Conservation (phyloP, 441 rosid genomes). For the Brassica balearica region DNA sequence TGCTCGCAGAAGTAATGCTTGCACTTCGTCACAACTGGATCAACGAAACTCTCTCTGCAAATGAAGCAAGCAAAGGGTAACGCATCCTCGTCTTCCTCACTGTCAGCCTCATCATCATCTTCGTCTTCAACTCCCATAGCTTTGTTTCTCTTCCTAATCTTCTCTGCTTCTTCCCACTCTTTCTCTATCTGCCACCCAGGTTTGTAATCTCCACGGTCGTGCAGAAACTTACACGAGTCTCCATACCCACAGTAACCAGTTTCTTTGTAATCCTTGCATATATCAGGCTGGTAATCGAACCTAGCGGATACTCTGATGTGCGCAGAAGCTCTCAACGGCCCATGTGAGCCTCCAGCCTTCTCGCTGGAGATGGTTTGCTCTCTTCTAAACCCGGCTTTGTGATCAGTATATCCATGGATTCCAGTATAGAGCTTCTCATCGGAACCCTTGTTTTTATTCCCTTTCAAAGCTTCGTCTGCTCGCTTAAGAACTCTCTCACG, state of each 20-base stretch:
- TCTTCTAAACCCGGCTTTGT: constrained; percentile 93
- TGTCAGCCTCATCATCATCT: constrained; percentile 56
- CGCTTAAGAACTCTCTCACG: constrained; percentile 83
- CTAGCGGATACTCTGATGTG: constrained; percentile 90
- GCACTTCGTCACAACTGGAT: constrained; percentile 92
- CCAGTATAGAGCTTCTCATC: constrained; percentile 81
- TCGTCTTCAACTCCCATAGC: constrained; percentile 69
- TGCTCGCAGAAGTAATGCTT: constrained; percentile 95
- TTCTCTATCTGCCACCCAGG: constrained; percentile 92
- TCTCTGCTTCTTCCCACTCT: constrained; percentile 95
- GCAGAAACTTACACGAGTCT: constrained; percentile 91
- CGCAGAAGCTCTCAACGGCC: constrained; percentile 95
- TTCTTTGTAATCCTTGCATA: constrained; percentile 94
- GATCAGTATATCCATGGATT: constrained; percentile 85
- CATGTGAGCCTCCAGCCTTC: constrained; percentile 95
- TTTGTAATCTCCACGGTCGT: constrained; percentile 93
- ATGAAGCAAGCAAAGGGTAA: constrained; percentile 92
- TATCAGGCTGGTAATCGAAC: constrained; percentile 94
- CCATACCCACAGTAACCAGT: constrained; percentile 97
- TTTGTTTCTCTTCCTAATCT: constrained; percentile 75
- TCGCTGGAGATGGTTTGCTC: constrained; percentile 89
- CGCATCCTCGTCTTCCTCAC: constrained; percentile 64
- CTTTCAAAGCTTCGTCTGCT: constrained; percentile 75
- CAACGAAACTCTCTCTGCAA: constrained; percentile 79
- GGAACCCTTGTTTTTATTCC: constrained; percentile 49